Conservation (phyloP, 2,329 filamentous ascomycete species). For the Calonectria hawksworthii region DNA sequence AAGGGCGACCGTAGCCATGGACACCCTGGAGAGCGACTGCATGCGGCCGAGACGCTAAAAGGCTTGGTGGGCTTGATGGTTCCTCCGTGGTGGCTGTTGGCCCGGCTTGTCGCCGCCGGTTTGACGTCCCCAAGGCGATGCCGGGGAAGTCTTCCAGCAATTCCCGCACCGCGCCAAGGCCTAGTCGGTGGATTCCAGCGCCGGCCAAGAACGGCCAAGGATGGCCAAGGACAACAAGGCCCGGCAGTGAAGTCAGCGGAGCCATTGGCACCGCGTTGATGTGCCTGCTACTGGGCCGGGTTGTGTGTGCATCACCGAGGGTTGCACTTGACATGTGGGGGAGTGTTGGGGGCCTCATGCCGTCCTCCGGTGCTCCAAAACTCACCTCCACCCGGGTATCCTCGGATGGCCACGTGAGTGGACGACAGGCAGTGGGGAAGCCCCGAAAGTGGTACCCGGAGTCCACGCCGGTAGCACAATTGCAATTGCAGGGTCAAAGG, state of each 20-base stretch:
- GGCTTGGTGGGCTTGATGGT: constrained; percentile 33
- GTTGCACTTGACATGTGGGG: constrained; percentile 12
- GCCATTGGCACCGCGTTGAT: not conserved
- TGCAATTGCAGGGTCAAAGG: constrained; percentile 23
- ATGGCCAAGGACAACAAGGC: not conserved
- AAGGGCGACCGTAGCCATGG: constrained; percentile 33
- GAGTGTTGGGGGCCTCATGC: constrained; percentile 9
- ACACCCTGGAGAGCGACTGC: constrained; percentile 27
- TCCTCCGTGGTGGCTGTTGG: constrained; percentile 11
- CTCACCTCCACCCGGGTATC: constrained; percentile 29
- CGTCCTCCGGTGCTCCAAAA: not conserved
- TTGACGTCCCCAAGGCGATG: not conserved
- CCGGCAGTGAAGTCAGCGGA: constrained; percentile 1
- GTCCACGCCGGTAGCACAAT: constrained; percentile 15
- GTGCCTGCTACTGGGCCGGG: not conserved
- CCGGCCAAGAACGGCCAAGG: not conserved
- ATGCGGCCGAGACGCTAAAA: constrained; percentile 41
- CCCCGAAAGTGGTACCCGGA: not conserved
- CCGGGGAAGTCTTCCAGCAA: constrained; percentile 17
- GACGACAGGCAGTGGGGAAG: constrained; percentile 32
- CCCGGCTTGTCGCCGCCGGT: constrained; percentile 27
- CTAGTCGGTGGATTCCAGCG: not conserved
- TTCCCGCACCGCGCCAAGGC: constrained; percentile 18
- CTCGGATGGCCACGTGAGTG: constrained; percentile 40
- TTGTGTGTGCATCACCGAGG: not conserved